Conservation (phyloP, 2,329 filamentous ascomycete genomes). For the Fusarium sp. region DNA sequence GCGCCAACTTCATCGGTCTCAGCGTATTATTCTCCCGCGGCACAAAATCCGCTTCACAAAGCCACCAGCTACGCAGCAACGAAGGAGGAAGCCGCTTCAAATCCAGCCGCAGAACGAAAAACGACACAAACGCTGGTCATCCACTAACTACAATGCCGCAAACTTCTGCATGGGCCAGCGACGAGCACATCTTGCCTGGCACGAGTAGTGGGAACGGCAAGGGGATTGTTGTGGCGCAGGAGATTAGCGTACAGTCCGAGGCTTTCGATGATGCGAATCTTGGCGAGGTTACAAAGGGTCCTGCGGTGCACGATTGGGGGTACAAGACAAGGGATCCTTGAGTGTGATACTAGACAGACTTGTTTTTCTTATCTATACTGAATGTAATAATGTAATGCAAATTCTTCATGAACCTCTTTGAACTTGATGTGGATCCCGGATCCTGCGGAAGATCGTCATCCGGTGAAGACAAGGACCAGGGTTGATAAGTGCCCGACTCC, state of each 20-base stretch:
- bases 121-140: not conserved
- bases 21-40: conserved; percentile 33
- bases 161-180: conserved; percentile 36
- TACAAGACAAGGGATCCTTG: conserved; percentile 20
- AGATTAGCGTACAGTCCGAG: conserved; percentile 36
- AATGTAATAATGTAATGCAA: conserved; percentile 15
- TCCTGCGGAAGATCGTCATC: conserved; percentile 18
- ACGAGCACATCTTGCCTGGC: conserved; percentile 36
- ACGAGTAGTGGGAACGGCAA: conserved; percentile 4
- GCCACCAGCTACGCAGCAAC: conserved; percentile 36
- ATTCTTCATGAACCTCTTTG: not conserved
- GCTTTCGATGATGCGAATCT: not conserved
- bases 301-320: conserved; percentile 30
- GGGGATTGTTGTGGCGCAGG: conserved; percentile 37
- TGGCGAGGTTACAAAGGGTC: not conserved
- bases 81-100: conserved; percentile 32
- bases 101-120: conserved; percentile 4
- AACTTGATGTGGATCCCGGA: not conserved
- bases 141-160: conserved; percentile 23
- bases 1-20: conserved; percentile 35
- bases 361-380: not conserved
- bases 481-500: not conserved
- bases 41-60: conserved; percentile 34
- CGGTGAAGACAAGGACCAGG: not conserved
- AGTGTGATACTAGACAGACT: not conserved